A percentile compares a stretch with the other conserved stretches of the same genome.
Conservation (phyloP, 441 rosid species). For the Pelargonium australe region DNA sequence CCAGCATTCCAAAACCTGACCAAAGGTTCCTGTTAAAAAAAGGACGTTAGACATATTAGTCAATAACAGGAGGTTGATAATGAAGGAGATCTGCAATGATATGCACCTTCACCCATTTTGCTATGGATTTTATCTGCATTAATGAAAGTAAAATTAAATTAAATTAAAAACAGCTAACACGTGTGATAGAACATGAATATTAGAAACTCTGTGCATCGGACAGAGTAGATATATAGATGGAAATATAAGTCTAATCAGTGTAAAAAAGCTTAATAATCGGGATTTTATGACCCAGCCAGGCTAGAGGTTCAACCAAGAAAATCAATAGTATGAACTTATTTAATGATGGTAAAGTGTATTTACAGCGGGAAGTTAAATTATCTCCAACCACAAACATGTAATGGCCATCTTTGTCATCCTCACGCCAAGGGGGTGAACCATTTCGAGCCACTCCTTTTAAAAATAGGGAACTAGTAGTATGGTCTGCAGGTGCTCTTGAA, state of each 20-base stretch:
- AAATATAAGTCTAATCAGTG: no score
- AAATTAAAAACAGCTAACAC: constrained; percentile 11
- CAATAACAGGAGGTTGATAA: not conserved
- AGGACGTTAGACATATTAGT: not conserved
- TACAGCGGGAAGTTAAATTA: constrained; percentile 72
- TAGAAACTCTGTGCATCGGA: not conserved
- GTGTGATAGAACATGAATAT: constrained; percentile 16
- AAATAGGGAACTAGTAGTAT: constrained; percentile 39
- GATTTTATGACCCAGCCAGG: not conserved
- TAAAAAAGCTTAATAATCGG: no score
- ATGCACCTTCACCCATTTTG: constrained; percentile 97
- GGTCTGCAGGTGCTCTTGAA: constrained; percentile 43
- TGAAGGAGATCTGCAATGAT: not conserved
- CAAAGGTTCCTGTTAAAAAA: constrained; percentile 62
- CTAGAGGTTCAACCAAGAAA: not conserved
- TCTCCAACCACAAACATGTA: constrained; percentile 70
- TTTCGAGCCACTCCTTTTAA: constrained; percentile 47
- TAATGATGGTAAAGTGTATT: constrained; percentile 13
- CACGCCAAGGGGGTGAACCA: constrained; percentile 86
- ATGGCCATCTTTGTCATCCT: constrained; percentile 93
- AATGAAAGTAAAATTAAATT: not conserved
- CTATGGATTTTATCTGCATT: constrained; percentile 66
- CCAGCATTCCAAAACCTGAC: constrained; percentile 84
- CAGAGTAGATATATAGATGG: no score
- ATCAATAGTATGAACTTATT: not conserved